Base-by-base conservation (phyloP, 2,329 filamentous ascomycete species). In the Fusarium compactum region DNA sequence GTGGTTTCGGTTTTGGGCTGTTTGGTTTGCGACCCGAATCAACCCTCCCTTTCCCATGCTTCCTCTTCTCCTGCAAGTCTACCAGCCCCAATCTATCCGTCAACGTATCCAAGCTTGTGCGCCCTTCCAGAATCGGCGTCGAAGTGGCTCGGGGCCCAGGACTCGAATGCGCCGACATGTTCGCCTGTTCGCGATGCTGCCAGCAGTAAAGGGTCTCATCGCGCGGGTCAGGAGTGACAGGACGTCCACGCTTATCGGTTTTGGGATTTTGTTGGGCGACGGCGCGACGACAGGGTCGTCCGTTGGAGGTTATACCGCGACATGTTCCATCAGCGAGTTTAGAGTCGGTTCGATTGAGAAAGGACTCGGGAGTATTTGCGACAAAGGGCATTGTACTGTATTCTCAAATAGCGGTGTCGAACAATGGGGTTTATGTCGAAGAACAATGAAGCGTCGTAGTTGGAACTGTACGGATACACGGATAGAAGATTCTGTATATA, bases 141-240 rank as follows among this genome's bases (percentile, higher is more conserved):
- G 82, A 77, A 44, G 78, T 79, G 62, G 76, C 75, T 44, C 79
- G 78, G 7, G 82, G 83, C 3, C 83, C 83, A 3, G 84, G 82
- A 65, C 81, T 85, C 20, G 84, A 84, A 46, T 78, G 79, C 4
- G 84, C 78, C 11, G 85, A 84, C 61, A 79, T 75, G 71, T 78
- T 77, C 59, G 93, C 93, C 80, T 99, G 96, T 61, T 96, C 93
- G 78, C 93, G 95, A 83, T 99, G 96, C 79, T 98, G 94, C 92
- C 93, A 97, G 84, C 95, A 98, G 82, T 94, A 98, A 52, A 91
- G 87, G n/a, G 82, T 84, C 65, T 89, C 86, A 50, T 88, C 85
- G 60, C 83, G 81, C 4, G 87, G 85, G 65, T 89, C 85, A 58
- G 83, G 81, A 8, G 66, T 72, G 24, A 65, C 66, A 73, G 63